Evolutionary conservation across 2,329 filamentous ascomycete genomes (phyloP).

Genomic region (Aspergillus sojae): DNA sequence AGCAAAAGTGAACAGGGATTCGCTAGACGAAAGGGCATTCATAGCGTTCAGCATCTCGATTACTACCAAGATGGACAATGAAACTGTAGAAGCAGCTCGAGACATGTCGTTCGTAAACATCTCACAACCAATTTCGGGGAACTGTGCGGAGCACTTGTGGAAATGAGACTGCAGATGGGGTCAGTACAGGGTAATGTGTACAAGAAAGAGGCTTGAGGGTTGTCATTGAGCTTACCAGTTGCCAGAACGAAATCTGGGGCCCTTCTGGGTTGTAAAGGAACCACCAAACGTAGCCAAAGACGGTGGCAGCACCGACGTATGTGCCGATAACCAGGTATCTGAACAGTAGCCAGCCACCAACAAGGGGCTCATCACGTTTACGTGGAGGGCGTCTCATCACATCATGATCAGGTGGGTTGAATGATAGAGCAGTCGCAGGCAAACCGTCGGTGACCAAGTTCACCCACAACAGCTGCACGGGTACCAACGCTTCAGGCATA

Average conservation of each 20-base stretch:
- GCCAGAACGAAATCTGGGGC: conserved; percentile 87
- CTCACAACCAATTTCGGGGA: conserved; percentile 84
- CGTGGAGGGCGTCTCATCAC: conserved; percentile 92
- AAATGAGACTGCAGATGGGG: conserved; percentile 67
- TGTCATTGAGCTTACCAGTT: conserved; percentile 60
- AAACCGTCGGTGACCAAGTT: conserved; percentile 97
- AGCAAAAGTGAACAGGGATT: conserved; percentile 88
- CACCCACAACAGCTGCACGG: conserved; percentile 97
- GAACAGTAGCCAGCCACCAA: conserved; percentile 96
- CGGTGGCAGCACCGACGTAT: conserved; percentile 92
- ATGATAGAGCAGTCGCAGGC: conserved; percentile 91
- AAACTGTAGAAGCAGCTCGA: conserved; percentile 89
- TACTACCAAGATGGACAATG: conserved; percentile 85
- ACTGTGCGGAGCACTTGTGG: conserved; percentile 85
- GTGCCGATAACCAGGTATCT: conserved; percentile 94
- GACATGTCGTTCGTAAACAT: conserved; percentile 89
- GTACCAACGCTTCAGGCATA: conserved; percentile 96
- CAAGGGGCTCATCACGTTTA: conserved; percentile 89
- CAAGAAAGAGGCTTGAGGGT: conserved; percentile 1
- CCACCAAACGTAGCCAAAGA: conserved; percentile 99
- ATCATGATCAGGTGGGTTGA: conserved; percentile 98
- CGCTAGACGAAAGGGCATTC: conserved; percentile 94
- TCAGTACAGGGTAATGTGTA: conserved; percentile 15
- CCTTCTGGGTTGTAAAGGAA: conserved; percentile 94
- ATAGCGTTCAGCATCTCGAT: conserved; percentile 99